Conservation (phyloP, 2,329 filamentous ascomycete species). For the Aspergillus neoniger region DNA sequence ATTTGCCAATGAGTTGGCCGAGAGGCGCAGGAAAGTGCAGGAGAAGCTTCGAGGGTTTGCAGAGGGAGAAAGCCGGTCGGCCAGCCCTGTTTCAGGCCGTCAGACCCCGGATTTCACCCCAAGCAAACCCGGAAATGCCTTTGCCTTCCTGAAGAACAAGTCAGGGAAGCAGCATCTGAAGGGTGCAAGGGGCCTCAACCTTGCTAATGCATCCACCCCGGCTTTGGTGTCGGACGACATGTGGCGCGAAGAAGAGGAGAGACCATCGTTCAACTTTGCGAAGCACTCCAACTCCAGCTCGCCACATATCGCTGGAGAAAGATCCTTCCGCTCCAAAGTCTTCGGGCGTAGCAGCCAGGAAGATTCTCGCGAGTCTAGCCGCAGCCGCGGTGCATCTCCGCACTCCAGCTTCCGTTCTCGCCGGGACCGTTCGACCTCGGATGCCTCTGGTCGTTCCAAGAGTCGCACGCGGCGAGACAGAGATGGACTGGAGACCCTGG, state of each 20-base stretch:
- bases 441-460: conserved; percentile 55
- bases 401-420: conserved; percentile 42
- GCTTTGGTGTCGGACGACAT: conserved; percentile 37
- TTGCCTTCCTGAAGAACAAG: conserved; percentile 49
- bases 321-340: conserved; percentile 30
- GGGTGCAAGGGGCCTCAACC: conserved; percentile 46
- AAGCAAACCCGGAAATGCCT: conserved; percentile 43
- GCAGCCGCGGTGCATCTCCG: conserved; percentile 40
- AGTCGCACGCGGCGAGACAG: conserved; percentile 57
- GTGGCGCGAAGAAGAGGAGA: conserved; percentile 43
- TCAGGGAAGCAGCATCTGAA: conserved; percentile 40
- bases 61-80: conserved; percentile 47
- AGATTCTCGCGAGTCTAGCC: conserved; percentile 37
- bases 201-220: conserved; percentile 41
- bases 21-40: conserved; percentile 50
- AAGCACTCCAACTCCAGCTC: conserved; percentile 43
- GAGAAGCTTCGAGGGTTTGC: conserved; percentile 49
- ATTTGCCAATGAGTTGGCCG: conserved; percentile 51
- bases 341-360: conserved; percentile 37
- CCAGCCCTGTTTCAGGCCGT: conserved; percentile 43
- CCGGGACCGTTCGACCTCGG: conserved; percentile 58
- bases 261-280: conserved; percentile 30
- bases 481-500: conserved; percentile 57
- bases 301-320: conserved; percentile 36
- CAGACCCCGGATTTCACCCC: conserved; percentile 36